Evolutionary conservation across 2,329 filamentous ascomycete genomes (phyloP), one percentile per base, ranked within the genome.

Genomic region (Phaeophleospora eucalypticola): DNA sequence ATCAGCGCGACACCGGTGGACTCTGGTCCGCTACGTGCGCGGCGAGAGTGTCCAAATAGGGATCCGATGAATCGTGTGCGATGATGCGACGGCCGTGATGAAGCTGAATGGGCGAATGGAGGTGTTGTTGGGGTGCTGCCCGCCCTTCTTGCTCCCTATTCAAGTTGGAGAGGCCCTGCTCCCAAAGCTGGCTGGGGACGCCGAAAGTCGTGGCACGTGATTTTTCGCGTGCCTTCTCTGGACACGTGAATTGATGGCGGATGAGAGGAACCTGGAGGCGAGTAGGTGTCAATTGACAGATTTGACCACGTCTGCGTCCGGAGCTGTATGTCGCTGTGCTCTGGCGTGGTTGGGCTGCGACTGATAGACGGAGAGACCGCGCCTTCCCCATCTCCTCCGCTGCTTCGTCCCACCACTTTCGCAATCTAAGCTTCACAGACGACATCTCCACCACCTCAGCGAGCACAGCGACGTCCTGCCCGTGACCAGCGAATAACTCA

Each of bases 31-130:
- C n/a, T 36, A n/a, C 33, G 43, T 19, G 20, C 32, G 38, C 21
- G 34, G 19, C 18, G 24, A 40, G 14, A 37, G 40, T 41, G 46
- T 39, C 41, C 34, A 47, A 41, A 54, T 27, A 46, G 43, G 46
- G 54, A 37, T 24, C 48, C 51, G 45, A 52, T 49, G 38, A 36
- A 51, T 32, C 42, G 32, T 36, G 46, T 39, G 34, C 29, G 44
- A 15, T 29, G 49, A 51, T 47, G 49, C 48, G 51, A 57, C 45
- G 49, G 40, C 43, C 36, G 39, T 41, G 46, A 54, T 52, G 45
- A 44, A 32, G 20, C 41, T 40, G 16, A 32, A 40, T 43, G 44
- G 38, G 20, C 35, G 17, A 4, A 6, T 17, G n/a, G 12, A 19
- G 36, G 36, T 19, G 36, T 16, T 17, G 19, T 19, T 18, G 36